Evolutionary conservation across 148 eudicot genomes (phyloP), one percentile per base, ranked within the genome.

Genomic region (Rheum nobile): DNA sequence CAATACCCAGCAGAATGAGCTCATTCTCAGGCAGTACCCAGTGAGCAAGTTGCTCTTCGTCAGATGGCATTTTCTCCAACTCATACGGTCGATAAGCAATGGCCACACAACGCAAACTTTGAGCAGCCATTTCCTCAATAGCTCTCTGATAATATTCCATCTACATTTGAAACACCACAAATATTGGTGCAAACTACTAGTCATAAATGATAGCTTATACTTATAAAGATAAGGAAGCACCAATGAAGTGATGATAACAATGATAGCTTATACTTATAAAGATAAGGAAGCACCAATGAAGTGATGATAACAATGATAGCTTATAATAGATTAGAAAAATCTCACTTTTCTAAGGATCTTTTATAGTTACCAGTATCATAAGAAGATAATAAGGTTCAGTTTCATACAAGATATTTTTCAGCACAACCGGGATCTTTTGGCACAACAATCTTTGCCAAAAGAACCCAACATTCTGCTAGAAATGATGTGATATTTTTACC

Each of bases 71-170:
- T 59, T 75, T 79, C 73, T 82, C 86, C 65, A 52, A 21, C 48
- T 84, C 88, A 75, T 39, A 75, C 38, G 84, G 57, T 71, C 86
- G 82, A 79, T 83, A 94, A 26, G 98, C 98, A 77, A 94, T 54
- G 48, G 98, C 96, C 80, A 94, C 89, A 85, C 98, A 94, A 21
- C 98, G 97, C 84, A 94, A 79, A 82, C 98, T 94, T 79, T 79
- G 35, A 13, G 74, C 48, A 78, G 97, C 98, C 98, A 94, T 94
- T 76, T 90, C 85, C 57, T 85, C 91, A 79, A 94, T 94, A 68
- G 87, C 84, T 41, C 78, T 80, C 76, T 83, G 84, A 71, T 76
- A 89, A 28, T 76, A 74, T 47, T 73, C 75, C 74, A 85, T 32
- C 96, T 91, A 86, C 80, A 84, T 7, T 41, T 24, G 54, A 71